A percentile compares a stretch with the other conserved stretches of the same genome.
phyloP scores from a whole-genome alignment of 768 basidiomycete genomes.

The Pulveroboletus sp. region DNA sequence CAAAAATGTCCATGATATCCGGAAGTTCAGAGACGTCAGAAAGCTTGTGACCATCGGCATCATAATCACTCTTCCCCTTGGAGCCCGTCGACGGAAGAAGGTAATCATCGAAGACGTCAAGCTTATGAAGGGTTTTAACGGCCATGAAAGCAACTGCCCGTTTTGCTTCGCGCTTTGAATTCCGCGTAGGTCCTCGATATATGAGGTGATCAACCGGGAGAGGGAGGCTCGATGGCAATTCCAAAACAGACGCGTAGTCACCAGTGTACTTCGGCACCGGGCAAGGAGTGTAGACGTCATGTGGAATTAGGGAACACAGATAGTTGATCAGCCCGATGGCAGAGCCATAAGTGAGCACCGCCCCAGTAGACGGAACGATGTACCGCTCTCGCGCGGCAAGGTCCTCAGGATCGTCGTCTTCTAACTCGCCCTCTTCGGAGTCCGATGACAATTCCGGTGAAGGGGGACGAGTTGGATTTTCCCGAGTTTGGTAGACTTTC shows the following conservation, averaged over 20 bases:
- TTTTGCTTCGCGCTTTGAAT: constrained; percentile 76
- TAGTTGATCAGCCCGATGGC: constrained; percentile 66
- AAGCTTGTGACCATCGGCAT: constrained; percentile 47
- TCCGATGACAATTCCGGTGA: constrained; percentile 25
- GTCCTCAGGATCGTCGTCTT: constrained; percentile 50
- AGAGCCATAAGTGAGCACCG: constrained; percentile 74
- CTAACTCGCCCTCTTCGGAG: constrained; percentile 34
- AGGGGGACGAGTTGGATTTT: constrained; percentile 29
- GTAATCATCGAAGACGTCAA: constrained; percentile 81
- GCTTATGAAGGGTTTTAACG: constrained; percentile 58
- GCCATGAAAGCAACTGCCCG: constrained; percentile 79
- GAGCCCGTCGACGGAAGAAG: constrained; percentile 65
- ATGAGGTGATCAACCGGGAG: constrained; percentile 49
- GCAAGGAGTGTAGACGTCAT: constrained; percentile 60
- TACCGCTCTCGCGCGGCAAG: constrained; percentile 67
- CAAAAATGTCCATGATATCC: constrained; percentile 51
- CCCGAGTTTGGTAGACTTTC: constrained; percentile 53
- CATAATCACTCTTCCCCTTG: constrained; percentile 44
- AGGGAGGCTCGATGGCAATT: constrained; percentile 64
- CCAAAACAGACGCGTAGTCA: constrained; percentile 53
- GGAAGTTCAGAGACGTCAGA: constrained; percentile 44
- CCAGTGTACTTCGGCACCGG: constrained; percentile 60
- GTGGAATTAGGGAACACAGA: constrained; percentile 74
- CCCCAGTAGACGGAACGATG: constrained; percentile 66
- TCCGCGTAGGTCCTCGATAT: constrained; percentile 54